Evolutionary conservation across 2,329 filamentous ascomycete genomes (phyloP).

Genomic region (Ascochyta viciae-villosae): DNA sequence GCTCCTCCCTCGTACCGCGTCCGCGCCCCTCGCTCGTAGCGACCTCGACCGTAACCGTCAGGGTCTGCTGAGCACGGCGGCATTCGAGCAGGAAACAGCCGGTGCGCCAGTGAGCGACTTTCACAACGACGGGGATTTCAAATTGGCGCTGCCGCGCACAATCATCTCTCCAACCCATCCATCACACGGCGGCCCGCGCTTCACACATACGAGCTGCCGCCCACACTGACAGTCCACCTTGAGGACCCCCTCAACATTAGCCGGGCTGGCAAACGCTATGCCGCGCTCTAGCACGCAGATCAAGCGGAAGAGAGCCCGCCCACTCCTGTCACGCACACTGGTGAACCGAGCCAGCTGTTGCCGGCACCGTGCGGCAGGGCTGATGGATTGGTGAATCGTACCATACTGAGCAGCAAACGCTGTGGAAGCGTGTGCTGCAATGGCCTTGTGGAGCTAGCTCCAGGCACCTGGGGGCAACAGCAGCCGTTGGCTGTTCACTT

Average conservation of each 20-base stretch:
- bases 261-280: slow-evolving; percentile 35
- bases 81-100: slow-evolving; percentile 32
- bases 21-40: slow-evolving; percentile 19
- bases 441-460: background rate
- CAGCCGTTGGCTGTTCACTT: slow-evolving; percentile 3
- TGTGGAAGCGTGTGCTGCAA: slow-evolving; percentile 1
- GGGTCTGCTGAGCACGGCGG: slow-evolving; percentile 21
- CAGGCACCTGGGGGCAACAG: background rate
- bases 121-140: slow-evolving; percentile 5
- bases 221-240: background rate
- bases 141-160: slow-evolving; percentile 13
- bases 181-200: slow-evolving; percentile 14
- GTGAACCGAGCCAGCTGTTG: slow-evolving; percentile 2
- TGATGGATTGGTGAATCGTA: slow-evolving; percentile 15
- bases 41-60: slow-evolving; percentile 14
- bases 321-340: slow-evolving; percentile 32
- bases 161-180: slow-evolving; percentile 15
- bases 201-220: slow-evolving; percentile 1
- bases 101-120: slow-evolving; percentile 18
- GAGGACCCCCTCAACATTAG: slow-evolving; percentile 29
- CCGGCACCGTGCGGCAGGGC: slow-evolving; percentile 32
- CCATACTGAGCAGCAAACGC: slow-evolving; percentile 16
- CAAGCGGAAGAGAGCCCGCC: slow-evolving; percentile 38
- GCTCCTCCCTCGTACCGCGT: slow-evolving; percentile 19
- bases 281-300: slow-evolving; percentile 32